phyloP scores from a whole-genome alignment of 768 basidiomycete species.

The Artomyces pyxidatus region DNA sequence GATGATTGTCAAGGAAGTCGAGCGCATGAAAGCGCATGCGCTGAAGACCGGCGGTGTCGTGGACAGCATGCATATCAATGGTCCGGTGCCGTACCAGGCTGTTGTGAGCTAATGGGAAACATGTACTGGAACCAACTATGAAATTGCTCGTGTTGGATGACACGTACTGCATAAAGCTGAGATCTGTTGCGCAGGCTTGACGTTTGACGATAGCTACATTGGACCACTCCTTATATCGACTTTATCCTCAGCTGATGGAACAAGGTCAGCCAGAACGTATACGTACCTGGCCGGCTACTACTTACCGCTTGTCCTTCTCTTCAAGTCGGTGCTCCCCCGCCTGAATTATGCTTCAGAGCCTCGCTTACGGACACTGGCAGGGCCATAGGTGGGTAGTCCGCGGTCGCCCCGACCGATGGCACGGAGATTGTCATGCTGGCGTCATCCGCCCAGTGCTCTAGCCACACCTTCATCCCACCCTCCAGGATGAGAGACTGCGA shows the following conservation, averaged over 20 bases:
- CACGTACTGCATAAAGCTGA: no score
- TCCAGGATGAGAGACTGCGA: slow-evolving; percentile 15
- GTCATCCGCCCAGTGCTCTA: slow-evolving; percentile 12
- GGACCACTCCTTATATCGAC: no score
- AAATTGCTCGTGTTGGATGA: no score
- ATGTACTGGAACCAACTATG: no score
- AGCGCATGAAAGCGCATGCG: slow-evolving; percentile 20
- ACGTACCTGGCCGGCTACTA: no score
- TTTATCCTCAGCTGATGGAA: no score
- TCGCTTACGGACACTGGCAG: not conserved
- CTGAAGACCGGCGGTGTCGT: slow-evolving; percentile 17
- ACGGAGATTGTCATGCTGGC: not conserved
- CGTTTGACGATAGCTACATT: no score
- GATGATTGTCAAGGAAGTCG: slow-evolving; percentile 18
- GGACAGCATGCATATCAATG: slow-evolving; percentile 23
- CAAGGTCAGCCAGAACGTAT: no score
- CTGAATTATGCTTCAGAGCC: not conserved
- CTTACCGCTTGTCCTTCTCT: no score
- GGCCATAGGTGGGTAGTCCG: not conserved
- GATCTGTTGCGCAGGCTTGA: no score
- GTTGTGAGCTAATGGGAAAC: no score
- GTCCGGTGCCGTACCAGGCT: slow-evolving; percentile 18
- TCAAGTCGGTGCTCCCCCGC: not conserved
- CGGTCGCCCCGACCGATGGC: not conserved
- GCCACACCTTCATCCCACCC: slow-evolving; percentile 21